Conservation (phyloP, 2,329 filamentous ascomycete genomes). For the Apiospora sp. region DNA sequence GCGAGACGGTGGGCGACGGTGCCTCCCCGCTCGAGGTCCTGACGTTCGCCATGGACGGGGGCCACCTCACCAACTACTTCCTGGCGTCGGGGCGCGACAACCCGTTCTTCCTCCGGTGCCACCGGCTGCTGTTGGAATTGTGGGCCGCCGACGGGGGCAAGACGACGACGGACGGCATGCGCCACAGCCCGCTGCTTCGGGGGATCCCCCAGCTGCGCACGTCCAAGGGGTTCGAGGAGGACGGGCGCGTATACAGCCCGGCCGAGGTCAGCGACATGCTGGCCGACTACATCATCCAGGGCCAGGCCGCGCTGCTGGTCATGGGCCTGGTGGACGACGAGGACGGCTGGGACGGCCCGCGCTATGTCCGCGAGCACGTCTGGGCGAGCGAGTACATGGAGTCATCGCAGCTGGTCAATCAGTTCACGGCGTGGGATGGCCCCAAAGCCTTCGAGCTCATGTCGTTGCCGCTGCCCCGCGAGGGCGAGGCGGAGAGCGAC, state of each 20-base stretch:
- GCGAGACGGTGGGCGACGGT: conserved; percentile 54
- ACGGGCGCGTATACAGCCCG: conserved; percentile 22
- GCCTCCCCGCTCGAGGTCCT: conserved; percentile 56
- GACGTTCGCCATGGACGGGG: conserved; percentile 51
- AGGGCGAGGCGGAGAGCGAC: conserved; percentile 38
- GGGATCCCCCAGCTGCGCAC: conserved; percentile 51
- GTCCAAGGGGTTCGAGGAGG: conserved; percentile 22
- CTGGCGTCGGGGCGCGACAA: conserved; percentile 49
- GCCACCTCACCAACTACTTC: conserved; percentile 57
- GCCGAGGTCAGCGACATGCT: conserved; percentile 53
- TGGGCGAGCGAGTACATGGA: conserved; percentile 59
- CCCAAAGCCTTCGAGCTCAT: conserved; percentile 58
- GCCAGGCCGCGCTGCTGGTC: conserved; percentile 59
- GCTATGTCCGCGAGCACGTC: conserved; percentile 56
- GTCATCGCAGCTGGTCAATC: conserved; percentile 60
- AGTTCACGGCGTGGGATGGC: conserved; percentile 60
- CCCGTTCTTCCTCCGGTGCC: conserved; percentile 54
- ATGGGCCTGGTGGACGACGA: conserved; percentile 60
- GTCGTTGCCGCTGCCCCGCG: conserved; percentile 51
- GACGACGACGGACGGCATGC: conserved; percentile 59
- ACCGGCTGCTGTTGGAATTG: conserved; percentile 58
- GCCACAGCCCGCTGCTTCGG: conserved; percentile 53
- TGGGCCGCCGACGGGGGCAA: conserved; percentile 56
- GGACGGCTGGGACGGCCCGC: conserved; percentile 61
- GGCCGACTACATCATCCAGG: conserved; percentile 66